Conservation (phyloP, 2,329 filamentous ascomycete species). For the Coniochaeta sp. region DNA sequence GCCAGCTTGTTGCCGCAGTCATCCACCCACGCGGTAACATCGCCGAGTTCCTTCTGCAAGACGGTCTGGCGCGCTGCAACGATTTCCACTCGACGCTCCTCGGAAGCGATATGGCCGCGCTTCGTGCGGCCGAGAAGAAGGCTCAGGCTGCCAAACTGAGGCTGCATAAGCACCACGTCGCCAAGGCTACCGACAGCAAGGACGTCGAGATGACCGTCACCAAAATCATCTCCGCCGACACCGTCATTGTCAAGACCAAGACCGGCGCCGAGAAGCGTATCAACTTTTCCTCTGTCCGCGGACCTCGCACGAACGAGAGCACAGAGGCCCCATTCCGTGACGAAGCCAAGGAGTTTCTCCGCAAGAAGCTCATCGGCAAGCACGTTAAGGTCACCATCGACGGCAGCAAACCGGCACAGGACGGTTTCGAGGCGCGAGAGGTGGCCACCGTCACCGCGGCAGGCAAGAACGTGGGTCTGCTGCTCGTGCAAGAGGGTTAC, state of each 20-base stretch:
- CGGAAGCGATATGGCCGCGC: constrained; percentile 76
- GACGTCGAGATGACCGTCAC: constrained; percentile 77
- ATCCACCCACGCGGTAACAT: constrained; percentile 90
- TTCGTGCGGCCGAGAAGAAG: constrained; percentile 79
- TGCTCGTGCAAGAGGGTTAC: constrained; percentile 87
- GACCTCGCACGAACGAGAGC: constrained; percentile 81
- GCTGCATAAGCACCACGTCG: constrained; percentile 74
- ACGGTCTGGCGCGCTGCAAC: constrained; percentile 84
- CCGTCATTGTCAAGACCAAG: constrained; percentile 80
- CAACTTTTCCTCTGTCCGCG: constrained; percentile 86
- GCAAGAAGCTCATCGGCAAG: constrained; percentile 93
- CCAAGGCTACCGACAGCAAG: constrained; percentile 55
- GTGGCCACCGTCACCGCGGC: constrained; percentile 82
- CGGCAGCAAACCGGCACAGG: constrained; percentile 80
- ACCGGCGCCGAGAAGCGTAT: constrained; percentile 80
- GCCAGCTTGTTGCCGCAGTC: constrained; percentile 81
- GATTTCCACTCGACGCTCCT: constrained; percentile 94
- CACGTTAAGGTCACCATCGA: constrained; percentile 85
- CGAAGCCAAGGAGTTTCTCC: constrained; percentile 92
- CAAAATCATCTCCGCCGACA: constrained; percentile 83
- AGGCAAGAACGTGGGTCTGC: constrained; percentile 78
- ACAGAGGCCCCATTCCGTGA: constrained; percentile 83
- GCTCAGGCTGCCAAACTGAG: constrained; percentile 73
- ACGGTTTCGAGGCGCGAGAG: constrained; percentile 90
- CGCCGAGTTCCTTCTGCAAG: constrained; percentile 81